Percentiles rank a stretch among this genome's conserved stretches.
Evolutionary conservation across 352 stramenopile genomes (phyloP).

Genomic region (Globisporangium heterothallicum): DNA sequence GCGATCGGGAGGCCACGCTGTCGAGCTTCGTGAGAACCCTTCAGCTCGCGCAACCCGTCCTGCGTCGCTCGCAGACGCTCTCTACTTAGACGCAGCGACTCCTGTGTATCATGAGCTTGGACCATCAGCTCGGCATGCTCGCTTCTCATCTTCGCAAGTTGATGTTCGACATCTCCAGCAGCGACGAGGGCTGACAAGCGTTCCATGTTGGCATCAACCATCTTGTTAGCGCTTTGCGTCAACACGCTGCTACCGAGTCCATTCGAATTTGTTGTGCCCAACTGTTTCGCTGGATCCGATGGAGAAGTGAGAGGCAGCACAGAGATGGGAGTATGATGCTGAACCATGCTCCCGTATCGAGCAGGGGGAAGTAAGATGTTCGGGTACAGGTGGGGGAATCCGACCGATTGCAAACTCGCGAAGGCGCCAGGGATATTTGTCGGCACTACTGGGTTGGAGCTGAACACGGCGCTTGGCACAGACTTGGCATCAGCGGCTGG

Average conservation of each 20-base stretch:
- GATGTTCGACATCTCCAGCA: constrained; percentile 58
- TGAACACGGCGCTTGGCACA: background rate
- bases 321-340: constrained; percentile 12
- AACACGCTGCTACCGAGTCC: background rate
- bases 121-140: constrained; percentile 68
- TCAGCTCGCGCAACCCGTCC: constrained; percentile 49
- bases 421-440: constrained; percentile 14
- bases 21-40: constrained; percentile 56
- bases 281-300: background rate
- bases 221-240: constrained; percentile 5
- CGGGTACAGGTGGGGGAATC: constrained; percentile 48
- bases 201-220: constrained; percentile 37
- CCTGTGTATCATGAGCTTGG: constrained; percentile 60
- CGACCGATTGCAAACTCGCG: constrained; percentile 27
- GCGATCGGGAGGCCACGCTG: constrained; percentile 54
- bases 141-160: constrained; percentile 64
- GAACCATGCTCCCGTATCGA: constrained; percentile 11
- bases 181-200: constrained; percentile 52
- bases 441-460: constrained; percentile 1
- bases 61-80: constrained; percentile 56
- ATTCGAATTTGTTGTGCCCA: too few relatives aligned
- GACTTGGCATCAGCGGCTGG: background rate
- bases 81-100: constrained; percentile 54
- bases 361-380: constrained; percentile 45
- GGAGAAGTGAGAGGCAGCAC: constrained; percentile 9